Conservation (phyloP, 2,329 filamentous ascomycete species). For the Saccharata proteae region DNA sequence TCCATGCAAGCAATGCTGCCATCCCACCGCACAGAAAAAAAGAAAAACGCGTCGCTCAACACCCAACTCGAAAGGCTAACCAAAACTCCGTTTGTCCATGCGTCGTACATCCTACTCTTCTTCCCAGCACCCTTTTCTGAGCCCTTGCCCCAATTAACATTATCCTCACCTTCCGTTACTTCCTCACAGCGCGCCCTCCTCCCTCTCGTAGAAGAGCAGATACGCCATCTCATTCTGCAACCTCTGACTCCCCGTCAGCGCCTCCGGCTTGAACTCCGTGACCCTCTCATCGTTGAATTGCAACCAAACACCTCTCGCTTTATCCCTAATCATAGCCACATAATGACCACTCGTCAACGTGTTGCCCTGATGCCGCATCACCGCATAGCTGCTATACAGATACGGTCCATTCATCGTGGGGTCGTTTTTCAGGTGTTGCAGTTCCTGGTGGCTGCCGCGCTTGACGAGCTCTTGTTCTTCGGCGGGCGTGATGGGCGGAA, state of each 20-base stretch:
- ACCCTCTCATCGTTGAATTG: conserved; percentile 45
- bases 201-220: conserved; percentile 49
- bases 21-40: no score
- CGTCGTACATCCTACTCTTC: no score
- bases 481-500: conserved; percentile 32
- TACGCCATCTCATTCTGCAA: conserved; percentile 53
- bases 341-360: conserved; percentile 69
- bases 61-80: no score
- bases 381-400: conserved; percentile 74
- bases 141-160: no score
- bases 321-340: conserved; percentile 46
- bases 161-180: not conserved
- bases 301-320: conserved; percentile 44
- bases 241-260: conserved; percentile 34
- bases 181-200: no score
- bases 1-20: no score
- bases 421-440: conserved; percentile 24
- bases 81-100: no score
- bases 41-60: no score
- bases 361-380: conserved; percentile 63
- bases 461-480: conserved; percentile 24
- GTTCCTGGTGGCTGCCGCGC: conserved; percentile 13
- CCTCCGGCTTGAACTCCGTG: conserved; percentile 45
- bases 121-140: no score
- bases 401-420: conserved; percentile 45